phyloP scores from a whole-genome alignment of 1,139 yeast species.

The Candida sanyaensis region DNA sequence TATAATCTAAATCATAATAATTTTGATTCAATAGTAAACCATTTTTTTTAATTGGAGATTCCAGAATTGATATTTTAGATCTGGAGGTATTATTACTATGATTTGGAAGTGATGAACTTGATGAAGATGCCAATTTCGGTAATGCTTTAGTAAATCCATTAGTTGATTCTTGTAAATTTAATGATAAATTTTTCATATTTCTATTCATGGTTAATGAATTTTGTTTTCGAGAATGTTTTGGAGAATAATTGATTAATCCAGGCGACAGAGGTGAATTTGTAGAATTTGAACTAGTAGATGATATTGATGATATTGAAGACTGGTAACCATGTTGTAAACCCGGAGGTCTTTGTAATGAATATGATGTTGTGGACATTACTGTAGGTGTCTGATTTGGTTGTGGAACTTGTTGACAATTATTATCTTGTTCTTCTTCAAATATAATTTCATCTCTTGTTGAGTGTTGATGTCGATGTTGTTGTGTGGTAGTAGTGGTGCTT shows the following conservation, averaged over 20 bases:
- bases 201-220: slow-evolving; percentile 27
- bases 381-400: slow-evolving; percentile 2
- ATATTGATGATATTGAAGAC: slow-evolving; percentile 11
- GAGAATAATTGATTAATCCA: slow-evolving; percentile 31
- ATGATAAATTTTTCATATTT: slow-evolving; percentile 38
- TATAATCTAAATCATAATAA: slow-evolving; percentile 4
- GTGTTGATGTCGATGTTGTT: background rate
- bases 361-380: slow-evolving; percentile 1
- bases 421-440: background rate
- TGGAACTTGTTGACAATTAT: background rate
- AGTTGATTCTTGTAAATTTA: slow-evolving; percentile 24
- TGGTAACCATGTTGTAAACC: slow-evolving; percentile 8
- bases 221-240: slow-evolving; percentile 37
- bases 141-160: slow-evolving; percentile 1
- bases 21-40: slow-evolving; percentile 1
- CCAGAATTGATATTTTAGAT: background rate
- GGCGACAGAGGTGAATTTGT: slow-evolving; percentile 7
- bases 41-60: slow-evolving; percentile 15
- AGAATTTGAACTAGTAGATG: slow-evolving; percentile 10
- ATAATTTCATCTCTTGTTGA: background rate
- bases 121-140: slow-evolving; percentile 4
- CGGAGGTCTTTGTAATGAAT: slow-evolving; percentile 9
- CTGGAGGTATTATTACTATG: slow-evolving; percentile 11
- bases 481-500: too few species aligned
- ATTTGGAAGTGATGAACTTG: slow-evolving; percentile 12